Percentiles rank a stretch among this genome's conserved stretches.
Evolutionary conservation across 345 rosid species (phyloP).

Genomic region (Microcos paniculata): DNA sequence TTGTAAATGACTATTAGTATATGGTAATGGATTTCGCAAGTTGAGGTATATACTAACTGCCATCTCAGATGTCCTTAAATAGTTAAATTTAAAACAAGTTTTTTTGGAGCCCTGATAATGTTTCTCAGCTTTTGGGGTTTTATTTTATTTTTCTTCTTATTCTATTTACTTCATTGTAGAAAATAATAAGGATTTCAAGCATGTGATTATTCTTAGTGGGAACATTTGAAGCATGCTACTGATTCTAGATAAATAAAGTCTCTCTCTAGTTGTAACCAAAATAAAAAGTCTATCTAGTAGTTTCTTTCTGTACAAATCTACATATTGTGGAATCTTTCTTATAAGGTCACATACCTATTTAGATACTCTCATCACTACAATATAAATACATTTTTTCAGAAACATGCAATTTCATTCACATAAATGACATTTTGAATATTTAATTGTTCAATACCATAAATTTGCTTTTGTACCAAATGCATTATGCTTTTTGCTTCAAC

Average conservation of each 20-base stretch:
- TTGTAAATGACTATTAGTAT: too few relatives aligned
- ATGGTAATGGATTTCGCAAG: neutral
- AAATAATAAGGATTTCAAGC: neutral
- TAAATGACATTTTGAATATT: neutral
- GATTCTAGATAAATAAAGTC: neutral
- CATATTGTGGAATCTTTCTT: neutral
- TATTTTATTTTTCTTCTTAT: neutral
- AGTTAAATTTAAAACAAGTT: neutral
- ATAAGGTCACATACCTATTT: neutral
- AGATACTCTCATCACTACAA: too few relatives aligned
- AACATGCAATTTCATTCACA: neutral
- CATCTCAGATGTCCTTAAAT: neutral
- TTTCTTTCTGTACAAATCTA: too few relatives aligned
- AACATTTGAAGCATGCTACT: neutral
- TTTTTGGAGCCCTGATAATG: neutral
- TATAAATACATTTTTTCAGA: neutral
- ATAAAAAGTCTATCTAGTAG: too few relatives aligned
- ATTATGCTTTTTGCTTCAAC: too few relatives aligned
- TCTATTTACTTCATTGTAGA: neutral
- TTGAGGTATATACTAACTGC: neutral
- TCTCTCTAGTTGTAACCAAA: too few relatives aligned
- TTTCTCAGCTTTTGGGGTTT: neutral
- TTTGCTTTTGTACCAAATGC: neutral
- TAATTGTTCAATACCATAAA: neutral
- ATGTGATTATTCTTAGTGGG: neutral